Base-by-base conservation (phyloP, 2,329 filamentous ascomycete genomes). In the Chaetothyriales sp. region DNA sequence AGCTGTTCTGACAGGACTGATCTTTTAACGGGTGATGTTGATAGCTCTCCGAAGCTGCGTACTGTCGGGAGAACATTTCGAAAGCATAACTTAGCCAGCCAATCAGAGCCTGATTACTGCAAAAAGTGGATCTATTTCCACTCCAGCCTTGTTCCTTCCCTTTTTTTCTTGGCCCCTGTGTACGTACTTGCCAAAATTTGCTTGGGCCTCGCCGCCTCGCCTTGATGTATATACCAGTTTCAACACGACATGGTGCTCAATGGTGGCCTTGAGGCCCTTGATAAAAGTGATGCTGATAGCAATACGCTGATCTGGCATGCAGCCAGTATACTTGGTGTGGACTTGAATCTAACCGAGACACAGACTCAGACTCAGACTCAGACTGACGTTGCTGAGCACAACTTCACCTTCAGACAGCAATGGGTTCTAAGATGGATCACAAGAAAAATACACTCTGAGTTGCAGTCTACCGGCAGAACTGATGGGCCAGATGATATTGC, bases 361-460 rank as follows among this genome's bases (percentile, higher is more conserved):
- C n/a, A n/a, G 43, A 44, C 6, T 18, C 18, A 8, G 43, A 44
- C 10, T 7, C 3, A 44, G 9, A n/a, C 18, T 5, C 10, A 15
- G 10, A 12, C 32, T 2, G 15, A 39, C 5, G 32, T 39, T 39
- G 32, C 32, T 39, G 60, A 63, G 46, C 60, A 62, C 46, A 61
- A 61, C 43, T 53, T 58, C 19, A 52, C 52, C 0, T 70, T 68
- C 25, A 74, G 77, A 60, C 76, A 79, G 59, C 79, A 84, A 68
- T 84, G 80, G 79, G 72, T 82, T 12, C 62, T 83, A 51, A 74
- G 76, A 60, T 84, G 81, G 81, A 65, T 83, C 20, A 67, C 82
- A 59, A 80, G 78, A 58, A 80, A 76, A 61, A 57, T 83, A 49
- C 75, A 71, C 57, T 63, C 66, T 46, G 32, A 39, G 15, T 39